Evolutionary conservation across 371 early-diverging fungal species (phyloP), one percentile per base, ranked within the genome.

Genomic region (Syncephalastrum contaminatum): DNA sequence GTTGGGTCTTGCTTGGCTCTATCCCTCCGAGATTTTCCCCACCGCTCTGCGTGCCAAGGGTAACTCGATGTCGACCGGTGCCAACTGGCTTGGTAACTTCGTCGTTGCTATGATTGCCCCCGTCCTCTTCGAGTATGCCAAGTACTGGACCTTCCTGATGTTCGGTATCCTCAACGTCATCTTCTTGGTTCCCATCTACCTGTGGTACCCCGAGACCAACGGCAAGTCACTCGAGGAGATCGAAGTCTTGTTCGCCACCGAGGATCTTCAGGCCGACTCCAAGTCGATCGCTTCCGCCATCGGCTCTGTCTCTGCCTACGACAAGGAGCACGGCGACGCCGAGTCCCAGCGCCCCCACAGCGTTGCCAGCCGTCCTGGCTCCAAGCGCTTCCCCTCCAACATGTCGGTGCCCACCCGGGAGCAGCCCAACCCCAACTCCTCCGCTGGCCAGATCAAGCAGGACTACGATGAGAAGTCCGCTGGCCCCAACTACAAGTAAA

Each of bases 11-110:
- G 67, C 72, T 3, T 71, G 72, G 72, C 44, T 71, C 45, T 82
- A 83, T 65, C 85, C 83, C 46, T 73, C 84, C 43, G 87, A 86
- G 53, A 82, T 85, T 69, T 84, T 72, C 60, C 60, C 66, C 20
- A 72, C 72, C 20, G 66, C 56, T 22, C 50, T 72, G n/a, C 73
- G 73, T 62, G 69, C 69, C 42, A 72, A 77, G 64, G 78, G 78
- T 60, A 74, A 74, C 60, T 70, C 70, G 0, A 70, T 77, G 60
- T 70, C 81, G 27, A 89, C 87, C 39, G 80, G 81, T 62, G 78
- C 88, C 70, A 86, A 89, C 81, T 89, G 86, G 86, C 64, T 72
- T 60, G 74, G 70, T 60, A 85, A 83, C 70, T 74, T 77, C 61
- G 54, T 72, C 50, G 78, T 77, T 7, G 72, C 78, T 18, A 62